Conservation (phyloP, 2,329 filamentous ascomycete species). For the Alternaria ventricosa region DNA sequence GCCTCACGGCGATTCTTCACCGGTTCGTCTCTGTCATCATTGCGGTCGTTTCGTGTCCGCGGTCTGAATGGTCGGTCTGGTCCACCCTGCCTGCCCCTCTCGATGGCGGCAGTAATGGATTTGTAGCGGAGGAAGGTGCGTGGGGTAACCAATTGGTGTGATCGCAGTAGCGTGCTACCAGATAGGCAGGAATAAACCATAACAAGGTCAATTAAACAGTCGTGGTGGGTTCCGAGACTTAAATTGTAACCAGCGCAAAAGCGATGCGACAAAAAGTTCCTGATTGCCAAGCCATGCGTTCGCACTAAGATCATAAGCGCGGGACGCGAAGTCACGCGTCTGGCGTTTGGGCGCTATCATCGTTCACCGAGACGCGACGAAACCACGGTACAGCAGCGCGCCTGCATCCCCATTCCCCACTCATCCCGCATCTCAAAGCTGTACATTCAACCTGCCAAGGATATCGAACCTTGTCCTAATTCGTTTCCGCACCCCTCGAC, state of each 20-base stretch:
- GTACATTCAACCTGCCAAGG: not conserved
- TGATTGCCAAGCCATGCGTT: conserved; percentile 6
- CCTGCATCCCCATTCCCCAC: not conserved
- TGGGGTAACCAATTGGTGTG: conserved; percentile 17
- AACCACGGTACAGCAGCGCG: not conserved
- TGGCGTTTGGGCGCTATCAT: not conserved
- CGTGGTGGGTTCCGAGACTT: not conserved
- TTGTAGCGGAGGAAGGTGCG: conserved; percentile 35
- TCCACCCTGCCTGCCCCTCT: conserved; percentile 30
- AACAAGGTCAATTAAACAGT: conserved; percentile 5
- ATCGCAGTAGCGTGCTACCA: conserved; percentile 24
- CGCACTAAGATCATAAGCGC: conserved; percentile 4
- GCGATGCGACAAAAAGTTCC: conserved; percentile 10
- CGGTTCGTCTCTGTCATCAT: not conserved
- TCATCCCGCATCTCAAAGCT: not conserved
- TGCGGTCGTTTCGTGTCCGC: conserved; percentile 9
- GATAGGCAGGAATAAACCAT: conserved; percentile 29
- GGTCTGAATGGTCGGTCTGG: conserved; percentile 15
- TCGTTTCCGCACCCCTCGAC: not conserved
- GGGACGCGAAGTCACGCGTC: conserved; percentile 22
- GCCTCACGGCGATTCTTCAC: conserved; percentile 5
- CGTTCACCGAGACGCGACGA: not conserved
- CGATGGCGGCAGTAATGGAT: conserved; percentile 43
- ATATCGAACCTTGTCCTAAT: not conserved
- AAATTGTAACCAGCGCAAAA: not conserved